These are phyloP conservation scores for Licmophora abbreviata DNA, from an alignment of 108 stramenopile species.

Conservation along the genomic window DNA sequence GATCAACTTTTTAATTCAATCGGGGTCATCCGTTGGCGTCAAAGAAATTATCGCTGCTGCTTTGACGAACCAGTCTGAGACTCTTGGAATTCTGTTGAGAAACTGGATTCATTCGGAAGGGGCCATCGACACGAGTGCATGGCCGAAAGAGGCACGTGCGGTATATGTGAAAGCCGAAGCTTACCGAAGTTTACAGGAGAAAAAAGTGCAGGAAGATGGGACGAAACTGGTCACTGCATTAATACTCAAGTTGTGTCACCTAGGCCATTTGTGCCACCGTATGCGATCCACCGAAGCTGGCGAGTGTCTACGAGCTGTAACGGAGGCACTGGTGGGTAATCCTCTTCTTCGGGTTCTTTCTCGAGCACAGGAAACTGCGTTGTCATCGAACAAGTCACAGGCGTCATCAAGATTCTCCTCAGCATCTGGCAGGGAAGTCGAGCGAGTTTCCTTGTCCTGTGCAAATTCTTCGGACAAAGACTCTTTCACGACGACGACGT, in stretches of 20 bases:
- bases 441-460: constrained; percentile 5
- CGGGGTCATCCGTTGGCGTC: constrained; percentile 17
- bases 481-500: constrained; percentile 12
- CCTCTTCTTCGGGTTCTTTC: no score
- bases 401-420: no score
- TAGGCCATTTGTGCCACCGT: constrained; percentile 12
- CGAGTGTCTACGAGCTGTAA: no score
- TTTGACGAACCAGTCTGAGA: constrained; percentile 13
- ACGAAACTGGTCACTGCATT: constrained; percentile 13
- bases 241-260: constrained; percentile 7
- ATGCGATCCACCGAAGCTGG: not conserved
- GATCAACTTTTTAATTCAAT: constrained; percentile 16
- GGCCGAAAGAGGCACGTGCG: constrained; percentile 17
- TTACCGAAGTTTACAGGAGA: constrained; percentile 16
- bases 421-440: no score
- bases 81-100: constrained; percentile 20
- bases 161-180: constrained; percentile 15
- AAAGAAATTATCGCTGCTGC: constrained; percentile 24
- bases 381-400: no score
- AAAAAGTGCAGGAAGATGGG: constrained; percentile 15
- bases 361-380: no score
- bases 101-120: constrained; percentile 24
- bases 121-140: constrained; percentile 11
- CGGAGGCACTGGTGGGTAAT: no score
- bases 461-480: constrained; percentile 11